phyloP scores from a whole-genome alignment of 1,284 basidiomycete species.

The Thelephora terrestris region DNA sequence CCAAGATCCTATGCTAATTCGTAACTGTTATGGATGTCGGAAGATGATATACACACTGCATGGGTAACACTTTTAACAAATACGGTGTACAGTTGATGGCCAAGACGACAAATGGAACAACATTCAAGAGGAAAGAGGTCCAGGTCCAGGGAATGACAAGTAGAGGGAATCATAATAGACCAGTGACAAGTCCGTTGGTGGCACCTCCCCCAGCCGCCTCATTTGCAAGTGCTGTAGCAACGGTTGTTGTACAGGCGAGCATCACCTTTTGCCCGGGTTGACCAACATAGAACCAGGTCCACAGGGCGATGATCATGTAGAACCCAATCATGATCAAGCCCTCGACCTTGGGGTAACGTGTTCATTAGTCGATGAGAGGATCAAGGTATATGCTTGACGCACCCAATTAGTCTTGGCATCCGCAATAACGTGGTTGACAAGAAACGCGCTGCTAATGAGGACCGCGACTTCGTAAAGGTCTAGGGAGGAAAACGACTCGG shows the following conservation, averaged over 20 bases:
- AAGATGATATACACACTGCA: too few relatives aligned
- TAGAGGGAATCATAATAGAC: too few relatives aligned
- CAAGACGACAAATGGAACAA: too few relatives aligned
- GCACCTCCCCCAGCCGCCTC: conserved; percentile 6
- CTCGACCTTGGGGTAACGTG: conserved; percentile 21
- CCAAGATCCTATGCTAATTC: too few relatives aligned
- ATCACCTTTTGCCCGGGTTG: conserved; percentile 30
- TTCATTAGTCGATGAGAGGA: conserved; percentile 9
- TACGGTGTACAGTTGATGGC: too few relatives aligned
- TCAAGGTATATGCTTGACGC: conserved; percentile 15
- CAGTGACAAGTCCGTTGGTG: background rate
- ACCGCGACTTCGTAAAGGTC: conserved; percentile 51
- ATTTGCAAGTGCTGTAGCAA: conserved; percentile 12
- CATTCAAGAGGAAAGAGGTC: too few relatives aligned
- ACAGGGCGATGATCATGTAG: conserved; percentile 43
- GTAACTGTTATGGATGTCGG: too few relatives aligned
- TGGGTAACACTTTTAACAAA: too few relatives aligned
- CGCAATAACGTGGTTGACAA: conserved; percentile 63
- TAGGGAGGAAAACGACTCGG: conserved; percentile 10
- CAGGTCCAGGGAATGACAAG: too few relatives aligned
- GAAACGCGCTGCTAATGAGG: conserved; percentile 50
- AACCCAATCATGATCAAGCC: conserved; percentile 51
- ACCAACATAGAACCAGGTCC: conserved; percentile 49
- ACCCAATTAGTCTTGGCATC: conserved; percentile 65
- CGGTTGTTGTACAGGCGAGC: conserved; percentile 16